Evolutionary conservation across 2,329 filamentous ascomycete genomes (phyloP).

Genomic region (Xylariales sp.): DNA sequence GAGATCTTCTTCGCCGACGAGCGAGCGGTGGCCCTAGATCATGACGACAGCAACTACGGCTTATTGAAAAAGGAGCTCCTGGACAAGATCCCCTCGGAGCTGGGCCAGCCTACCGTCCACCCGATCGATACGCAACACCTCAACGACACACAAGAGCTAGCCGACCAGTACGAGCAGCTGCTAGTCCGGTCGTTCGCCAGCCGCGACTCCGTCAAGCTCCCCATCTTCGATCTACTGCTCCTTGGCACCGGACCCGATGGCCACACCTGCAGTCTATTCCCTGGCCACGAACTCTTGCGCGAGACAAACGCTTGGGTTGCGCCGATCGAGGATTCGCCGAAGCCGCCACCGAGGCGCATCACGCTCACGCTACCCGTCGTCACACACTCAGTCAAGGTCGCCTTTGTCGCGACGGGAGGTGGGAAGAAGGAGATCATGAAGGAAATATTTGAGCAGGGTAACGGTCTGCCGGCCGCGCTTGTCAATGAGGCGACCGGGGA

Average conservation of each 20-base stretch:
- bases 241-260: slow-evolving; percentile 94
- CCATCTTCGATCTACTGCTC: slow-evolving; percentile 90
- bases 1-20: slow-evolving; percentile 99
- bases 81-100: slow-evolving; percentile 72
- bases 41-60: slow-evolving; percentile 90
- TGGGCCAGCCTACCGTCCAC: slow-evolving; percentile 67
- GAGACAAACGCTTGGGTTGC: slow-evolving; percentile 90
- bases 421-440: slow-evolving; percentile 91
- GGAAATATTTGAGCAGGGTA: slow-evolving; percentile 83
- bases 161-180: slow-evolving; percentile 86
- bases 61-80: slow-evolving; percentile 84
- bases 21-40: slow-evolving; percentile 85
- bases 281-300: slow-evolving; percentile 78
- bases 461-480: slow-evolving; percentile 76
- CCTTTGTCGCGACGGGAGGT: slow-evolving; percentile 84
- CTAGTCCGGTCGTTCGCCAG: slow-evolving; percentile 83
- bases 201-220: slow-evolving; percentile 88
- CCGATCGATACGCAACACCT: slow-evolving; percentile 64
- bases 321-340: slow-evolving; percentile 87
- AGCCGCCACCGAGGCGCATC: slow-evolving; percentile 86
- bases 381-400: slow-evolving; percentile 78
- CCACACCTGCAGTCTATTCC: slow-evolving; percentile 96
- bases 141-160: slow-evolving; percentile 82
- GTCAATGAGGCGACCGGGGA: slow-evolving; percentile 83
- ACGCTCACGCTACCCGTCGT: slow-evolving; percentile 91